Evolutionary conservation across 2,329 filamentous ascomycete species (phyloP), one percentile per base, ranked within the genome.

Genomic region (Fusarium setosum): DNA sequence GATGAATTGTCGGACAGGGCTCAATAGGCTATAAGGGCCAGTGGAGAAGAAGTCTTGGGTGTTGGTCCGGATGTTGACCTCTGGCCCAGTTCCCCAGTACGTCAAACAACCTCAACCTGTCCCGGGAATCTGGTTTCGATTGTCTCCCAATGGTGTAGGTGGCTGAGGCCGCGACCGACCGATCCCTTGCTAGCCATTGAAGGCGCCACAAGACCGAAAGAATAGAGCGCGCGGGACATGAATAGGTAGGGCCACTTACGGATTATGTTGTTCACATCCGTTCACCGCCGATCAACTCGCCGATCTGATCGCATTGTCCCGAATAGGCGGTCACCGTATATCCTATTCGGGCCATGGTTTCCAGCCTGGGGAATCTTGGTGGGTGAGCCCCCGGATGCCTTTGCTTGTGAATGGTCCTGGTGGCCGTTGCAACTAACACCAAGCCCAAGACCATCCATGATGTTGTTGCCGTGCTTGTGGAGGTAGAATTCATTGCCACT

Each of bases 131-230:
- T 52, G 49, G 49, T 32, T 21, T 15, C 21, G 8, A 23, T 34
- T 52, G 37, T 42, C 12, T 13, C 18, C 15, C n/a, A 23, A 26
- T 52, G 15, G n/a, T 50, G 45, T 21, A 23, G 32, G 47, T 50
- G 49, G 49, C 37, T 52, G 37, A 37, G 44, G 49, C 26, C 49
- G 26, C 37, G 49, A 52, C 49, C 35, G 37, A 42, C 32, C 37
- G 17, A 41, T 34, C n/a, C n/a, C n/a, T n/a, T n/a, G 9, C 35
- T 29, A 2, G n/a, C n/a, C 11, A 26, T 29, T 31, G 48, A 12
- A 10, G 11, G 7, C 48, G 35, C 35, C 35, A 51, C 34, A 37
- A 38, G 2, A 6, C 47, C 4, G 13, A 29, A 38, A 38, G 21
- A 47, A 47, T 47, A 32, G 32, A 47, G n/a, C 26, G 31, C 29